Conservation (phyloP, 78 protist genomes). For the Protostelium mycophagum region DNA sequence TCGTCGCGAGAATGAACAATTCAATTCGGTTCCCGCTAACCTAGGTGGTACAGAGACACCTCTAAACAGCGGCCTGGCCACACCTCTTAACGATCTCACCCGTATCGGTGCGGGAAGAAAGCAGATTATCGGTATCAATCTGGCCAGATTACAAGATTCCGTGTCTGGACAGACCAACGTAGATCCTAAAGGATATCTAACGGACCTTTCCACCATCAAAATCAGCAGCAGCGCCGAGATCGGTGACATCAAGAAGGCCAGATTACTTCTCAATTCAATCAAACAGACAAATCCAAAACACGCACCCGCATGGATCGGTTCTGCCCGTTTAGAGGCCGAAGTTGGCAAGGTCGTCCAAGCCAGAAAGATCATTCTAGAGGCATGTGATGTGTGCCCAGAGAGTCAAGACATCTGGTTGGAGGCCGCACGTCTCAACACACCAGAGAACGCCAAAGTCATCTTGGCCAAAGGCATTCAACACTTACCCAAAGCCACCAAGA, state of each 20-base stretch:
- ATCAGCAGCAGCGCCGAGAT: conserved; percentile 40
- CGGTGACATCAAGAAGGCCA: conserved; percentile 85
- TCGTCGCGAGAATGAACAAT: conserved; percentile 36
- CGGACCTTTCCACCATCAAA: conserved; percentile 59
- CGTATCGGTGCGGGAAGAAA: conserved; percentile 77
- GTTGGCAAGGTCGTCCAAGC: conserved; percentile 83
- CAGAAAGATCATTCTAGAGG: conserved; percentile 74
- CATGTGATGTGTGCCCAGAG: conserved; percentile 72
- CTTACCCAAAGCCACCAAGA: conserved; percentile 79
- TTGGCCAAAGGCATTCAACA: conserved; percentile 84
- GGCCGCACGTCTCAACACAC: conserved; percentile 73
- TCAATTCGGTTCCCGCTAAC: conserved; percentile 1
- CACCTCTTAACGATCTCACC: conserved; percentile 69
- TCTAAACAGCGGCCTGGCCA: not conserved
- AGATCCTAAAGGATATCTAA: conserved; percentile 90
- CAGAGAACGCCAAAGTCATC: conserved; percentile 69
- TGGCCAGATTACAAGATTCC: conserved; percentile 64
- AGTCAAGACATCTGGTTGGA: conserved; percentile 93
- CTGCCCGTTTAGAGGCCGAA: conserved; percentile 86
- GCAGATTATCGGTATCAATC: conserved; percentile 57
- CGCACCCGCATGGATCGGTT: conserved; percentile 88
- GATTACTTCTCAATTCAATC: conserved; percentile 70
- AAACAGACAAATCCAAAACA: conserved; percentile 59
- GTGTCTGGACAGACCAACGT: conserved; percentile 92
- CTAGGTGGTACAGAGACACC: not conserved